Percentiles rank a stretch among this genome's conserved stretches.
These are phyloP conservation scores for Posidonia oceanica DNA, from an alignment of 116 monocot species.

Conservation along the genomic window DNA sequence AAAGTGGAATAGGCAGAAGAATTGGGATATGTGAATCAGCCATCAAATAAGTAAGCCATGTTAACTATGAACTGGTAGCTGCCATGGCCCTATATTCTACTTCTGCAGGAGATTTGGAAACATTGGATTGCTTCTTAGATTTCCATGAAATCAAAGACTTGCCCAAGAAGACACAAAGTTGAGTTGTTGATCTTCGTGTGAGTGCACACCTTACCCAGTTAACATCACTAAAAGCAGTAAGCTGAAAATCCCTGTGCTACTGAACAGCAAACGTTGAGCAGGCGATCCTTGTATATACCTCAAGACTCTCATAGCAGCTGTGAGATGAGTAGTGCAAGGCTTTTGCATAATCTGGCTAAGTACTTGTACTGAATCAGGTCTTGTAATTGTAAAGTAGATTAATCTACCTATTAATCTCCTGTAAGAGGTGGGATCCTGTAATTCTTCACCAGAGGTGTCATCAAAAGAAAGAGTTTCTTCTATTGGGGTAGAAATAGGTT, in stretches of 20 bases:
- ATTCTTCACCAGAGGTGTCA: too few species aligned
- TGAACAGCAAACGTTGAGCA: too few species aligned
- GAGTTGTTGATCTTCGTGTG: too few species aligned
- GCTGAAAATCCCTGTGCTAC: too few species aligned
- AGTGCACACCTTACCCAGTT: not conserved
- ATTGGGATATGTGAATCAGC: not conserved
- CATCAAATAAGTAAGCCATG: not conserved
- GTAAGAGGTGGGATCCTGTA: too few species aligned
- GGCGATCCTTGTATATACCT: too few species aligned
- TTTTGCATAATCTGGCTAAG: not conserved
- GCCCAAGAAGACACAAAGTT: too few species aligned
- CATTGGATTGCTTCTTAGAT: not conserved
- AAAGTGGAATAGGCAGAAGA: not conserved
- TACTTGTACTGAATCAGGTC: conserved; percentile 1
- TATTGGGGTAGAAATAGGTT: not conserved
- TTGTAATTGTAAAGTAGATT: not conserved
- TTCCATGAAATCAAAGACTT: too few species aligned
- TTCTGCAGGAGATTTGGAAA: not conserved
- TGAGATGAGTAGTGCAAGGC: too few species aligned
- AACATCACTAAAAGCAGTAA: too few species aligned
- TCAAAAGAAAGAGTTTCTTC: too few species aligned
- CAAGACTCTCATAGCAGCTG: too few species aligned
- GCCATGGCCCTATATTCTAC: not conserved
- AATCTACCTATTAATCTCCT: not conserved
- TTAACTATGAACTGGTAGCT: not conserved